These are phyloP conservation scores for Nicotiana benthamiana DNA, from an alignment of 257 asterid genomes.

Conservation along the genomic window DNA sequence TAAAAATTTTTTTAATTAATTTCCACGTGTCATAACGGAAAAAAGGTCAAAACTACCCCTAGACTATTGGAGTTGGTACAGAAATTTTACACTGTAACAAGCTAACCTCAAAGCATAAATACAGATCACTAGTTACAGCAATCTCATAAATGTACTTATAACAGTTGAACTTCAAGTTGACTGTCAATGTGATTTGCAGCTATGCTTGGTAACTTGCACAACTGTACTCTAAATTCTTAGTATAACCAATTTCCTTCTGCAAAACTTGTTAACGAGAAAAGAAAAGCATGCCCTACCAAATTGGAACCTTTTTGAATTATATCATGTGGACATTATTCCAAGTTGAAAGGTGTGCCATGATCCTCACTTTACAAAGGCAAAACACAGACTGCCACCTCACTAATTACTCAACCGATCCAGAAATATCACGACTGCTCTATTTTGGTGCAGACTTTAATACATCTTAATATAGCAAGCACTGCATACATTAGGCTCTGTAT, in stretches of 20 bases:
- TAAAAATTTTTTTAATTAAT: too few species aligned
- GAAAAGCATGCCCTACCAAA: not conserved
- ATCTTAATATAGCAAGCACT: not conserved
- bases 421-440: not conserved
- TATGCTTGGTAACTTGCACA: not conserved
- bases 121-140: not conserved
- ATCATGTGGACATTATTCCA: not conserved
- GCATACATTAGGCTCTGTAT: not conserved
- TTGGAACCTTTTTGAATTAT: not conserved
- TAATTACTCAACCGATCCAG: not conserved
- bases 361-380: not conserved
- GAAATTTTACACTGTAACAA: not conserved
- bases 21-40: too few species aligned
- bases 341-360: not conserved
- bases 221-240: not conserved
- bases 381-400: not conserved
- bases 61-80: too few species aligned
- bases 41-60: too few species aligned
- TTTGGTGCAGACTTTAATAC: not conserved
- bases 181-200: not conserved
- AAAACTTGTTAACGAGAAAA: not conserved
- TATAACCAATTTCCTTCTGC: not conserved
- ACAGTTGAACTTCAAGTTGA: not conserved
- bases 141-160: not conserved
- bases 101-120: not conserved